These are phyloP conservation scores for Calocybe cyanea DNA, from an alignment of 768 basidiomycete species.

Conservation along the genomic window DNA sequence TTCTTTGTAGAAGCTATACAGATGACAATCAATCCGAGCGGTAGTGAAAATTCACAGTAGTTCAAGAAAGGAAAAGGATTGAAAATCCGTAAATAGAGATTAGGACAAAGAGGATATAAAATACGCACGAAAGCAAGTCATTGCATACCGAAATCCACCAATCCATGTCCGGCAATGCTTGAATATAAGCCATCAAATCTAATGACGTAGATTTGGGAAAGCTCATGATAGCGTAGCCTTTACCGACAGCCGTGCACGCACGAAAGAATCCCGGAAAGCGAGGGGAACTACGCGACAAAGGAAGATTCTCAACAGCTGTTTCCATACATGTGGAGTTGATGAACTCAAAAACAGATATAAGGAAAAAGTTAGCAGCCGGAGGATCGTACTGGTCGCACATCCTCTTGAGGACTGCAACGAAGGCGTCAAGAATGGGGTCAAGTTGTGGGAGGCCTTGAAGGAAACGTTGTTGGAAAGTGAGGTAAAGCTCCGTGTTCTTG, in stretches of 20 bases:
- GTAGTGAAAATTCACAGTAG: too few relatives aligned
- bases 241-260: constrained; percentile 14
- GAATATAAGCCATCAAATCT: constrained; percentile 14
- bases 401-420: constrained; percentile 6
- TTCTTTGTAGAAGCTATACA: constrained; percentile 17
- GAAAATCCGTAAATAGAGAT: too few relatives aligned
- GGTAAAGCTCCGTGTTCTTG: constrained; percentile 6
- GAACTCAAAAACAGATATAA: constrained; percentile 17
- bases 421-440: constrained; percentile 15
- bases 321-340: constrained; percentile 17
- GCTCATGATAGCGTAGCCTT: constrained; percentile 9
- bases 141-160: constrained; percentile 11
- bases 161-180: constrained; percentile 19
- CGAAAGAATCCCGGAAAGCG: constrained; percentile 21
- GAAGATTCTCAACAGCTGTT: constrained; percentile 6
- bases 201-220: constrained; percentile 14
- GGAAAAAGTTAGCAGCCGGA: constrained; percentile 15
- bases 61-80: too few relatives aligned
- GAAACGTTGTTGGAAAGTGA: constrained; percentile 15
- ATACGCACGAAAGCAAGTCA: constrained; percentile 12
- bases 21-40: neutral
- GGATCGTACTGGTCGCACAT: constrained; percentile 17
- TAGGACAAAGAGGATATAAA: neutral
- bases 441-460: constrained; percentile 15
- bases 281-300: constrained; percentile 1